Percentiles rank a stretch among this genome's conserved stretches.
These are phyloP conservation scores for Persicaria tinctoria DNA, from an alignment of 148 eudicot species.

Conservation along the genomic window DNA sequence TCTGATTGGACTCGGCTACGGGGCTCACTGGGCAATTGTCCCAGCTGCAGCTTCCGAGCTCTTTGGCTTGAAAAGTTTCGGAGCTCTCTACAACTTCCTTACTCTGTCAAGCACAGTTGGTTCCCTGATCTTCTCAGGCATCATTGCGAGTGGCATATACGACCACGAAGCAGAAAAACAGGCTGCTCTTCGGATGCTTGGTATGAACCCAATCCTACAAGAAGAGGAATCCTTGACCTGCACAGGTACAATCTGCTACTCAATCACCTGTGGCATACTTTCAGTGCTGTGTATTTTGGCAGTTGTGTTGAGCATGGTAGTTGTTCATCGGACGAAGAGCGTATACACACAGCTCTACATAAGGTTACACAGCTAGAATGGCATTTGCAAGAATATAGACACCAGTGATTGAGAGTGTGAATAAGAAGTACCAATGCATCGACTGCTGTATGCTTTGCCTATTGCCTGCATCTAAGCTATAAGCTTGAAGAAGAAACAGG, in stretches of 20 bases:
- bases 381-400: neutral
- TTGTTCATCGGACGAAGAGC: conserved; percentile 39
- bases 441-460: too few relatives aligned
- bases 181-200: conserved; percentile 10
- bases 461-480: too few relatives aligned
- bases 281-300: conserved; percentile 37
- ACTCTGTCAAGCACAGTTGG: conserved; percentile 41
- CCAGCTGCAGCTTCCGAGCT: conserved; percentile 55
- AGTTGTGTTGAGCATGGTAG: conserved; percentile 31
- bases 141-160: conserved; percentile 46
- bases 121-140: conserved; percentile 41
- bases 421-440: neutral
- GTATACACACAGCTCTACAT: conserved; percentile 43
- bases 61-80: conserved; percentile 59
- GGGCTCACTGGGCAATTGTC: conserved; percentile 59
- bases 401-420: neutral
- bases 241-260: conserved; percentile 44
- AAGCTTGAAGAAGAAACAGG: neutral
- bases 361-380: conserved; percentile 13
- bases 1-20: conserved; percentile 40
- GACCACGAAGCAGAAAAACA: conserved; percentile 52
- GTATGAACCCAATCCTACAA: neutral
- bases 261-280: conserved; percentile 42
- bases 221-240: conserved; percentile 27
- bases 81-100: conserved; percentile 44